Conservation (phyloP, 495 filamentous ascomycete species). For the Physcia stellaris region DNA sequence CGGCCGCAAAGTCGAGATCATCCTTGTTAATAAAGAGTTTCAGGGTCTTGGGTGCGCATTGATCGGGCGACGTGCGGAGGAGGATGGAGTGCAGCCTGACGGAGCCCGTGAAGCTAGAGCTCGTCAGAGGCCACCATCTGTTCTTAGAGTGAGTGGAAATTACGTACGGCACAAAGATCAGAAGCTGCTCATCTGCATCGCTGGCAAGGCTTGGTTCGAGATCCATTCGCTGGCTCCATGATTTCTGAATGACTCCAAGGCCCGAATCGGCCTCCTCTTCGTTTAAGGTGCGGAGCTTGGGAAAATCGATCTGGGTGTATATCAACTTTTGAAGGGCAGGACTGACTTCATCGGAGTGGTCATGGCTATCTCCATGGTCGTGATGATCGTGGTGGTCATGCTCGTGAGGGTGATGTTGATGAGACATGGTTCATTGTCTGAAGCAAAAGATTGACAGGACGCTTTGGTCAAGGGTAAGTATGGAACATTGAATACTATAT, state of each 20-base stretch:
- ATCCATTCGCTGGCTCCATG: slow-evolving; percentile 68
- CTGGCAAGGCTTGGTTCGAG: slow-evolving; percentile 62
- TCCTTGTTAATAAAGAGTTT: slow-evolving; percentile 76
- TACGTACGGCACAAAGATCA: slow-evolving; percentile 81
- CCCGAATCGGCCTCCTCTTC: slow-evolving; percentile 57
- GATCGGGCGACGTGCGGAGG: slow-evolving; percentile 56
- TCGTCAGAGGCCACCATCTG: slow-evolving; percentile 4
- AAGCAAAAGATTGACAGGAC: too few relatives aligned
- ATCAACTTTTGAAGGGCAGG: slow-evolving; percentile 78
- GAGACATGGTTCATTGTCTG: slow-evolving; percentile 15
- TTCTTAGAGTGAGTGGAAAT: slow-evolving; percentile 4
- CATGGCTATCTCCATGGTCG: slow-evolving; percentile 37
- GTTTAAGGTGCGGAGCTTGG: slow-evolving; percentile 72
- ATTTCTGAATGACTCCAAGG: slow-evolving; percentile 68
- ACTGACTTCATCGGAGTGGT: slow-evolving; percentile 81
- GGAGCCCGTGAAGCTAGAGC: slow-evolving; percentile 73
- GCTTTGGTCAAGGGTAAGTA: too few relatives aligned
- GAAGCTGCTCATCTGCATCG: slow-evolving; percentile 82
- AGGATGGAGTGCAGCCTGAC: slow-evolving; percentile 83
- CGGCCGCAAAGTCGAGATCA: slow-evolving; percentile 70
- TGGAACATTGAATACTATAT: too few relatives aligned
- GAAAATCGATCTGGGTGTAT: slow-evolving; percentile 84
- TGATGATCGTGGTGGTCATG: slow-evolving; percentile 27
- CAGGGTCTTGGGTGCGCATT: slow-evolving; percentile 65
- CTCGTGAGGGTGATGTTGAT: slow-evolving; percentile 21